phyloP scores from a whole-genome alignment of 805 yeast species.

The Spathaspora arborariae region DNA sequence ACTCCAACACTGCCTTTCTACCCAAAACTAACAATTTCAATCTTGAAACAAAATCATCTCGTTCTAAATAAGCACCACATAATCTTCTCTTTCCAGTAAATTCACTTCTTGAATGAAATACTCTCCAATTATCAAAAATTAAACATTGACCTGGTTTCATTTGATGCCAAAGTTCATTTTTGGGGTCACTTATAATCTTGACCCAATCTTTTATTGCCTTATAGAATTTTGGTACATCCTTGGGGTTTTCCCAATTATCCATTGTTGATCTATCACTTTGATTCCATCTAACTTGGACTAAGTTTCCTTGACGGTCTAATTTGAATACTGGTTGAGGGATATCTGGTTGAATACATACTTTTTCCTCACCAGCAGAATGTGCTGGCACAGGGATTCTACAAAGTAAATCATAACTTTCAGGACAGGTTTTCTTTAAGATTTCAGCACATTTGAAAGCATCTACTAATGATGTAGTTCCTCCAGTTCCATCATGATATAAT shows the following conservation, averaged over 20 bases:
- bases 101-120: slow-evolving; percentile 63
- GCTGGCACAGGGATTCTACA: slow-evolving; percentile 55
- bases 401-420: slow-evolving; percentile 49
- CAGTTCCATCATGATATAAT: slow-evolving; percentile 58
- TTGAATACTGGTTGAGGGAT: slow-evolving; percentile 56
- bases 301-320: slow-evolving; percentile 46
- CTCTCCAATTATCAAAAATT: slow-evolving; percentile 72
- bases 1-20: slow-evolving; percentile 41
- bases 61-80: slow-evolving; percentile 69
- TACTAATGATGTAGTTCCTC: slow-evolving; percentile 65
- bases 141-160: slow-evolving; percentile 63
- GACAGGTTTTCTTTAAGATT: slow-evolving; percentile 41
- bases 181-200: slow-evolving; percentile 43
- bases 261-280: slow-evolving; percentile 65
- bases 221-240: slow-evolving; percentile 51
- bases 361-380: slow-evolving; percentile 71
- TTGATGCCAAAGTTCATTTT: slow-evolving; percentile 51
- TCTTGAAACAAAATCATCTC: slow-evolving; percentile 57
- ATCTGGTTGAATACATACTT: slow-evolving; percentile 56
- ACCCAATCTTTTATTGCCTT: slow-evolving; percentile 57
- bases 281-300: slow-evolving; percentile 68
- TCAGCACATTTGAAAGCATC: slow-evolving; percentile 64
- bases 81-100: slow-evolving; percentile 65
- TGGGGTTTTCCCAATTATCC: slow-evolving; percentile 46
- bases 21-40: slow-evolving; percentile 46